Evolutionary conservation across 768 basidiomycete species (phyloP), one percentile per base, ranked within the genome.

Genomic region (Rhodosporidiobolus odoratus): DNA sequence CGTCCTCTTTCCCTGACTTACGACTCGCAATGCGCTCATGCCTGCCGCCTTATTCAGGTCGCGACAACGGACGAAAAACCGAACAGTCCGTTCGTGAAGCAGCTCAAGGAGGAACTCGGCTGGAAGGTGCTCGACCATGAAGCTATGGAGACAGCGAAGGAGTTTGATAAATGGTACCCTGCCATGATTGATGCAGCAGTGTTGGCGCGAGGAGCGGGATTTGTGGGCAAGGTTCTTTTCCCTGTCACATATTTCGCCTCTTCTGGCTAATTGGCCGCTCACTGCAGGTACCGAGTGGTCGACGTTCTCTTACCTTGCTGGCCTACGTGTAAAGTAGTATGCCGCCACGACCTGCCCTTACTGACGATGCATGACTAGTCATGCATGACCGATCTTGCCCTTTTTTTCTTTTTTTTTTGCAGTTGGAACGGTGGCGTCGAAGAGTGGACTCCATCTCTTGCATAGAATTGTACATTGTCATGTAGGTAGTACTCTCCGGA

Each of bases 41-140:
- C 52, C 32, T 27, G 32, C 52, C 52, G 27, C 21, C 30, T 19
- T 32, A 13, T 25, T 10, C 35, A 57, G 56, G 56, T 64, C 52
- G 83, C 87, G 82, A 88, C 86, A 25, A 87, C 86, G 80, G 87
- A 88, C 75, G 87, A 88, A 76, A 75, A 78, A 52, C 81, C 86
- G 73, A 74, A 21, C n/a, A 65, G 64, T 81, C 16, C 80, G 79
- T n/a, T 87, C 85, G 86, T 87, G 21, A 21, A 85, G 85, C 78
- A 81, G n/a, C 83, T 82, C 30, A 84, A 86, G 10, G 77, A 79
- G 32, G 78, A 79, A 53, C 71, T 81, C 32, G 86, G 86, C 2
- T 88, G 86, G 86, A 81, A 80, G 41, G 75, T 76, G 25, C 77
- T 86, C 40, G 83, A 87, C 75, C 85, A 85, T 76, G 80, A 82